These are phyloP conservation scores for Cercospora sp. DNA, from an alignment of 2,329 filamentous ascomycete species.

Conservation along the genomic window DNA sequence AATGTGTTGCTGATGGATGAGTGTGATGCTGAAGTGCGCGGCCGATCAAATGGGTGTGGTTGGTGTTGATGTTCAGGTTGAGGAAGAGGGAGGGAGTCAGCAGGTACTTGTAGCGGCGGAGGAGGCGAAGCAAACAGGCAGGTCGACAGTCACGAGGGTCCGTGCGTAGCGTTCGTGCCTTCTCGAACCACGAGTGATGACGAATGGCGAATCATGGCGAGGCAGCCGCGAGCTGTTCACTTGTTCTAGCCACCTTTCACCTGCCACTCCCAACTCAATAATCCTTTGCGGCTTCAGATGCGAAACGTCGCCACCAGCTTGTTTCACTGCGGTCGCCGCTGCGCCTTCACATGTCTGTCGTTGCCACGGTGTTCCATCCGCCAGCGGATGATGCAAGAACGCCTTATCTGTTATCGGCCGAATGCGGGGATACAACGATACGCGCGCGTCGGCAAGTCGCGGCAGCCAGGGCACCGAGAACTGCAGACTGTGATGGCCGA, in stretches of 20 bases:
- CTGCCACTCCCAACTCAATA: background rate
- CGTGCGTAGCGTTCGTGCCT: background rate
- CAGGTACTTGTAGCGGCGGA: background rate
- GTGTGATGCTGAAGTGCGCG: constrained; percentile 18
- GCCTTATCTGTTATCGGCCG: constrained; percentile 14
- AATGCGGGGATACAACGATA: constrained; percentile 17
- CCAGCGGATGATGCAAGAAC: constrained; percentile 6
- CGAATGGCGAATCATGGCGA: constrained; percentile 6
- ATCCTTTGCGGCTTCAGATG: background rate
- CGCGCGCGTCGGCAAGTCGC: constrained; percentile 2
- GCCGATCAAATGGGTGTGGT: constrained; percentile 9
- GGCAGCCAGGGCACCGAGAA: background rate
- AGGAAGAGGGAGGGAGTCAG: constrained; percentile 13
- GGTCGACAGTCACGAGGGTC: constrained; percentile 2
- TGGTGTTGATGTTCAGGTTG: constrained; percentile 14
- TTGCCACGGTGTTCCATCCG: constrained; percentile 9
- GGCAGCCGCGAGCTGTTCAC: background rate
- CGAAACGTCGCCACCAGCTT: constrained; percentile 2
- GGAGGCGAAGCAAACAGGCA: constrained; percentile 13
- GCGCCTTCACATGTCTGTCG: background rate
- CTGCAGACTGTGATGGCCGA: constrained; percentile 4
- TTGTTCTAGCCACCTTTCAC: constrained; percentile 3
- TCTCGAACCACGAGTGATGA: constrained; percentile 6
- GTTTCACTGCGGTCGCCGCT: background rate
- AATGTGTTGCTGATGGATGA: constrained; percentile 14